Percentiles rank a stretch among this genome's conserved stretches.
Conservation (phyloP, 148 eudicot genomes). For the Camellia granthamiana region DNA sequence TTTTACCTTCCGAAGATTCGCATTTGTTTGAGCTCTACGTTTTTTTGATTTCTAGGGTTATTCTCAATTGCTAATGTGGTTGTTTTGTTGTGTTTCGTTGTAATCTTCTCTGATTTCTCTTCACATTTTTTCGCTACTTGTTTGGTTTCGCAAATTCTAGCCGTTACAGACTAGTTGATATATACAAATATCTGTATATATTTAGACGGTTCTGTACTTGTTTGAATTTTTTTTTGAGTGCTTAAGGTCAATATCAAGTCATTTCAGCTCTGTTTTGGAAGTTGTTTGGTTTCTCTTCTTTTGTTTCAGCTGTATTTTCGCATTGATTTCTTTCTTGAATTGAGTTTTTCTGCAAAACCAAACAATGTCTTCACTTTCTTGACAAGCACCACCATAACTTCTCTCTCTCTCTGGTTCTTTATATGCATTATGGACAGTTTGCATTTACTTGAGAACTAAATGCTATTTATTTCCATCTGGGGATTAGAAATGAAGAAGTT, state of each 20-base stretch:
- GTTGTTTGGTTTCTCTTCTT: slow-evolving; percentile 5
- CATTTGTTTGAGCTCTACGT: neutral
- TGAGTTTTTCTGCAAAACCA: neutral
- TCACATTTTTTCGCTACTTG: neutral
- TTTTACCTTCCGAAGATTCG: neutral
- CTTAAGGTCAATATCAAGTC: neutral
- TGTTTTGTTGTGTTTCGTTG: neutral
- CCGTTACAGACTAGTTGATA: slow-evolving; percentile 6
- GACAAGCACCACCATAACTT: too few species aligned
- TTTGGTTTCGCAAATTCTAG: slow-evolving; percentile 1
- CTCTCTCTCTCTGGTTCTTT: neutral
- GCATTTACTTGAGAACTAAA: neutral
- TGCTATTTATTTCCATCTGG: neutral
- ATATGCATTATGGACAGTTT: neutral
- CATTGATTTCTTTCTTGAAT: neutral
- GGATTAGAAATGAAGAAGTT: slow-evolving; percentile 36
- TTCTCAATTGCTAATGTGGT: neutral
- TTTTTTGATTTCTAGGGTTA: neutral
- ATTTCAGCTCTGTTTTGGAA: neutral
- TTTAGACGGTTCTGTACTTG: neutral
- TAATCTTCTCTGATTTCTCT: neutral
- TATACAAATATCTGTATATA: neutral
- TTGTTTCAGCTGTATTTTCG: slow-evolving; percentile 11
- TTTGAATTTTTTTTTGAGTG: neutral
- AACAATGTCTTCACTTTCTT: slow-evolving; percentile 6